These are phyloP conservation scores for Diplogelasinospora grovesii DNA, from an alignment of 495 filamentous ascomycete species.

Conservation along the genomic window DNA sequence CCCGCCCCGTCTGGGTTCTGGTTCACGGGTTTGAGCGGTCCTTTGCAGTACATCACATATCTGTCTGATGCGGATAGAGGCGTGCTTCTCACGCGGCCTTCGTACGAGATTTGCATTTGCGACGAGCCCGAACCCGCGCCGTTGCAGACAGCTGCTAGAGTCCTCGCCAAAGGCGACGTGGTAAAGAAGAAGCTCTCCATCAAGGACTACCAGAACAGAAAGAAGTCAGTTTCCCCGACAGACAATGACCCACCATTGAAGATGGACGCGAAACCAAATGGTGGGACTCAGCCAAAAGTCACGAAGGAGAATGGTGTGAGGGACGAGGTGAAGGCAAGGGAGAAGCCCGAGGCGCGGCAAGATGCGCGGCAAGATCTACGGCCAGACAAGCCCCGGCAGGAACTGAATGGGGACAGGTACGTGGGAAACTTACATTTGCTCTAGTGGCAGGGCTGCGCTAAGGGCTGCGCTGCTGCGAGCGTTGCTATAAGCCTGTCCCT, in stretches of 20 bases:
- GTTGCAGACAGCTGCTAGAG: conserved; percentile 17
- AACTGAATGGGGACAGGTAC: conserved; percentile 27
- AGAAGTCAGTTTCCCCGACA: conserved; percentile 33
- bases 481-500: too few species aligned
- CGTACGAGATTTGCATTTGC: conserved; percentile 35
- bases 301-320: conserved; percentile 11
- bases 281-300: conserved; percentile 7
- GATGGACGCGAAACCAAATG: conserved; percentile 15
- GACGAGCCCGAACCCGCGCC: conserved; percentile 29
- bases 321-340: conserved; percentile 13
- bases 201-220: conserved; percentile 41
- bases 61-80: conserved; percentile 41
- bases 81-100: conserved; percentile 36
- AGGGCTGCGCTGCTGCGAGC: too few species aligned
- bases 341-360: conserved; percentile 22
- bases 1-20: conserved; percentile 31
- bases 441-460: too few species aligned
- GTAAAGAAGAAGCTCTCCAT: conserved; percentile 42
- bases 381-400: conserved; percentile 19
- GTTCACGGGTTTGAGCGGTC: conserved; percentile 29
- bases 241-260: conserved; percentile 24
- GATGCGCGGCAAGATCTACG: conserved; percentile 12
- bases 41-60: conserved; percentile 39
- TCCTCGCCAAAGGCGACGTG: conserved; percentile 28
- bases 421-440: too few species aligned